Conservation (phyloP, 768 basidiomycete genomes). For the Tephrocybe sp. region DNA sequence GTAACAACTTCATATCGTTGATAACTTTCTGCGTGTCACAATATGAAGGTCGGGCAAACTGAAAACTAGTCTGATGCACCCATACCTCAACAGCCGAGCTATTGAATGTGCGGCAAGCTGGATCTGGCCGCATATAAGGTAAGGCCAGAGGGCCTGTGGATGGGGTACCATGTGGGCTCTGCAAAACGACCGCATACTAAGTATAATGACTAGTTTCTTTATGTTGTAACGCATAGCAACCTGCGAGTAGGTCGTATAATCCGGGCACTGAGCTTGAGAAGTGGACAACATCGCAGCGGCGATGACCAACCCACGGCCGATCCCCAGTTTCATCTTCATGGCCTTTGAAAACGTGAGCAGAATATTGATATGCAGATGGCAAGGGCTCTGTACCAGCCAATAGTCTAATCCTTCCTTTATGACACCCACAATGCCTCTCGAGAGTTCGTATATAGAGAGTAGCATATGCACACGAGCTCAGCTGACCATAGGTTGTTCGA, state of each 20-base stretch:
- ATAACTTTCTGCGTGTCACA: slow-evolving; percentile 64
- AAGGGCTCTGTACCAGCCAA: background rate
- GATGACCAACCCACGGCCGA: slow-evolving; percentile 21
- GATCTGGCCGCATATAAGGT: slow-evolving; percentile 73
- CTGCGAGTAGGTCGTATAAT: slow-evolving; percentile 61
- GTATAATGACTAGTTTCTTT: too few relatives aligned
- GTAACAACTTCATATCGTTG: slow-evolving; percentile 64
- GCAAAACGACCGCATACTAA: slow-evolving; percentile 1
- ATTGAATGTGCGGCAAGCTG: slow-evolving; percentile 73
- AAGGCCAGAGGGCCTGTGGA: slow-evolving; percentile 62
- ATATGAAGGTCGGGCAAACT: too few relatives aligned
- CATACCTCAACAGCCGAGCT: slow-evolving; percentile 72
- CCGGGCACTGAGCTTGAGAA: slow-evolving; percentile 51
- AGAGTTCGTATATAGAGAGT: slow-evolving; percentile 15
- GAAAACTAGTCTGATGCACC: too few relatives aligned
- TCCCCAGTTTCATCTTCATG: slow-evolving; percentile 23
- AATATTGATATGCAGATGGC: background rate
- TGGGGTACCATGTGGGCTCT: slow-evolving; percentile 60
- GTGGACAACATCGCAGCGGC: slow-evolving; percentile 25
- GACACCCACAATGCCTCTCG: slow-evolving; percentile 6
- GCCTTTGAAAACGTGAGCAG: slow-evolving; percentile 8
- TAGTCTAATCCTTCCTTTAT: slow-evolving; percentile 14
- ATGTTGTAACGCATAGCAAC: slow-evolving; percentile 25
- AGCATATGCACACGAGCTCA: too few relatives aligned
- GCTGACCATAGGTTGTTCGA: too few relatives aligned